Conservation (phyloP, 768 basidiomycete genomes). For the Suillus luteus region DNA sequence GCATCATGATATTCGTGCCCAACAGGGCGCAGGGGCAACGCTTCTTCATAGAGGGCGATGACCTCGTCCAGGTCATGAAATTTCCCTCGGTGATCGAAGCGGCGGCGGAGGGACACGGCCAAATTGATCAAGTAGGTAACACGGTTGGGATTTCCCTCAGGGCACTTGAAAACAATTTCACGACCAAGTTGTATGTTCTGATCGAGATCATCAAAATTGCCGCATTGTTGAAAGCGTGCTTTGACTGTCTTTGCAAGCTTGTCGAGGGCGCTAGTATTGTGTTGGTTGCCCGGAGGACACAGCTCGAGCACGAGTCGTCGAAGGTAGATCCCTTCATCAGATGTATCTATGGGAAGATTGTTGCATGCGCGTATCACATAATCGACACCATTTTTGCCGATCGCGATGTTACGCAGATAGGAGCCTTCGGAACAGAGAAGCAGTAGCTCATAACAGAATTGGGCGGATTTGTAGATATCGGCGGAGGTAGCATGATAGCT, state of each 20-base stretch:
- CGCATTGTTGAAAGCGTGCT: conserved; percentile 19
- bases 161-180: conserved; percentile 24
- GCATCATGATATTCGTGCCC: conserved; percentile 8
- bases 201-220: conserved; percentile 23
- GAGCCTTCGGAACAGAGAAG: conserved; percentile 16
- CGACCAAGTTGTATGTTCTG: conserved; percentile 17
- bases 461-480: background rate
- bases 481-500: conserved; percentile 16
- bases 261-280: conserved; percentile 22
- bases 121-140: conserved; percentile 21
- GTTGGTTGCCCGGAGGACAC: conserved; percentile 8
- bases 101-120: conserved; percentile 11
- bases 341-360: conserved; percentile 20
- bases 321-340: conserved; percentile 21
- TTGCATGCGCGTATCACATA: conserved; percentile 22
- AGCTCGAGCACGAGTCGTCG: conserved; percentile 14
- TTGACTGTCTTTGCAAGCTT: conserved; percentile 23
- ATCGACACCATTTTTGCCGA: conserved; percentile 3
- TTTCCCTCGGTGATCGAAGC: conserved; percentile 18
- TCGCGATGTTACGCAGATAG: conserved; percentile 17
- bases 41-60: conserved; percentile 13
- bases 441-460: background rate
- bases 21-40: conserved; percentile 8
- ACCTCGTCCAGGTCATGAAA: conserved; percentile 21
- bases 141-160: conserved; percentile 19